phyloP scores from a whole-genome alignment of 768 basidiomycete genomes.

The Rhodotorula babjevae region DNA sequence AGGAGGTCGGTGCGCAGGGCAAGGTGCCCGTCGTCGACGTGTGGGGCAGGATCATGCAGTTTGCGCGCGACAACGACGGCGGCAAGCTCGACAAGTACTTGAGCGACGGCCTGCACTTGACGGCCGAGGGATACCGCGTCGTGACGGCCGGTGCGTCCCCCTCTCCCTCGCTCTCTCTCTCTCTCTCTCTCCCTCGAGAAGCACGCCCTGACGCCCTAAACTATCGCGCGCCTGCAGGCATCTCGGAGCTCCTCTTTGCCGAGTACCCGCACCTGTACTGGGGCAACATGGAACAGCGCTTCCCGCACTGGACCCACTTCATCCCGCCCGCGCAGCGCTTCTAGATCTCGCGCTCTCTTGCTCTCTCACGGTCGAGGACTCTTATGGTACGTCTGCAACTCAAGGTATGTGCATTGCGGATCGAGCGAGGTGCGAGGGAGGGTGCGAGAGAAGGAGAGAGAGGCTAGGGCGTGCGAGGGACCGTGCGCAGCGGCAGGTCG shows the following conservation, averaged over 20 bases:
- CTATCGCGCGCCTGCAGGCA: conserved; percentile 1
- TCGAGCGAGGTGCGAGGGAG: no score
- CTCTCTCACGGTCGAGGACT: no score
- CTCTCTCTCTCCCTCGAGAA: neutral
- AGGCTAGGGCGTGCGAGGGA: no score
- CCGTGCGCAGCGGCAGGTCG: neutral
- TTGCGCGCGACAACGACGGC: conserved; percentile 4
- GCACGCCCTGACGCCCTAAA: no score
- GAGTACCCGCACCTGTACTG: conserved; percentile 35
- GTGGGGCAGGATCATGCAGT: conserved; percentile 18
- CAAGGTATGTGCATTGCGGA: no score
- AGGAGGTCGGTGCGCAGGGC: conserved; percentile 8
- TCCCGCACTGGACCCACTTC: conserved; percentile 34
- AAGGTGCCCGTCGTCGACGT: conserved; percentile 16
- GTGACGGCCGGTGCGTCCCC: conserved; percentile 22
- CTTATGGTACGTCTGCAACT: no score
- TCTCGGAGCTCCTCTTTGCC: conserved; percentile 9
- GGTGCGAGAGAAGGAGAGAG: no score
- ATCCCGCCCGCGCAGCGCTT: conserved; percentile 13
- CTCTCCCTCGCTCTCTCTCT: neutral
- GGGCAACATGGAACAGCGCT: conserved; percentile 28
- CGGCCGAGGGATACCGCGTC: conserved; percentile 23
- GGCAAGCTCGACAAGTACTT: conserved; percentile 20
- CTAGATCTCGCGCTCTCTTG: neutral
- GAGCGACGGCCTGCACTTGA: conserved; percentile 36